Base-by-base conservation (phyloP, 805 yeast species). In the Teunomyces pallodes region DNA sequence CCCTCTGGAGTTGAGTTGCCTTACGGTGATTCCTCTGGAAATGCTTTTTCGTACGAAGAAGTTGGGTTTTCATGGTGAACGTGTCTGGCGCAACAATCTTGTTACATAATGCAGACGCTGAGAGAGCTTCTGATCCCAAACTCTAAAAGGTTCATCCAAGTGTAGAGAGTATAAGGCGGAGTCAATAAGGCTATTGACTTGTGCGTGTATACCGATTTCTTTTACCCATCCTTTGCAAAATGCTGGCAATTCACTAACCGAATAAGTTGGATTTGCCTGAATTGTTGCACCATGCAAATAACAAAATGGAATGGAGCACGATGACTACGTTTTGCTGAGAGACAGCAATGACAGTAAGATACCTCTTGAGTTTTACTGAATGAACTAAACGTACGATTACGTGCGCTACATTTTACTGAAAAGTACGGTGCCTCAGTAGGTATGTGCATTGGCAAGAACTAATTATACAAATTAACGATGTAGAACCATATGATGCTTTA, bases 41-140 rank as follows among this genome's bases (percentile, higher is more conserved):
- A 56, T 56, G 51, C 57, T 52, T 48, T 46, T 52, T 61, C 72
- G 57, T 59, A 66, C 69, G 70, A 61, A 54, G 53, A 52, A 53
- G 56, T 53, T 58, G 76, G 77, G 76, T 68, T 63, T 65, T 58
- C 46, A 29, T 72, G 78, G 77, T 69, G 77, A 72, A 41, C 65
- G 76, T 61, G 76, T 74, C 63, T 69, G 78, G 78, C 78, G 76
- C 77, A 74, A 65, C 72, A 60, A 53, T 64, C 77, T 73, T 74
- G 77, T 73, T 74, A 73, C 77, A 56, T 60, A 52, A 49, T 50
- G 69, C 75, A 62, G 64, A 67, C 73, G 68, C 75, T 60, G 48
- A 58, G 72, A 72, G 77, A 73, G 54, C 58, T 73, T 73, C 78
- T 73, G 78, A 73, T 61, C 77, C 75, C 48, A 38, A 38, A 38